These are phyloP conservation scores for Physocladia obscura DNA, from an alignment of 192 early-diverging fungal species.

Conservation along the genomic window DNA sequence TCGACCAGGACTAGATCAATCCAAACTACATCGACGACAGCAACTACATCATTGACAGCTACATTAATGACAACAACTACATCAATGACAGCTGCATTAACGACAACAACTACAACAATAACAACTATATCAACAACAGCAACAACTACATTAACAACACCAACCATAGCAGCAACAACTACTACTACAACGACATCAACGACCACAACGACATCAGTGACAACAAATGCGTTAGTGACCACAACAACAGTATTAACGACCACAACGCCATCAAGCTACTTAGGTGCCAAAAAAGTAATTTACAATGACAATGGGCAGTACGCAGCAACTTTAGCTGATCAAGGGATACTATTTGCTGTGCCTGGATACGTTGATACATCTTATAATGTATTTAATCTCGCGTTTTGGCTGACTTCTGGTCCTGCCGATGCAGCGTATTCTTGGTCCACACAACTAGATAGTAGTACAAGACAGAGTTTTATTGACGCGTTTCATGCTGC, in stretches of 20 bases:
- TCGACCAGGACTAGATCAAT: too few relatives aligned
- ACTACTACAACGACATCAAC: neutral
- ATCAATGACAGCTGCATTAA: neutral
- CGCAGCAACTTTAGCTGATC: slow-evolving; percentile 1
- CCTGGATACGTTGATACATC: slow-evolving; percentile 25
- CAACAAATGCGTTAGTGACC: neutral
- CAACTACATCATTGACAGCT: too few relatives aligned
- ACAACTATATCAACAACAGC: neutral
- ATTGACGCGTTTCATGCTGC: slow-evolving; percentile 30
- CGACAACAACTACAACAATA: neutral
- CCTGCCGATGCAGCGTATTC: slow-evolving; percentile 33
- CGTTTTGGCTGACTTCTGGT: slow-evolving; percentile 36
- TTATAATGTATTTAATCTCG: slow-evolving; percentile 43
- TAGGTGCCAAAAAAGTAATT: slow-evolving; percentile 30
- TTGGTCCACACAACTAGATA: slow-evolving; percentile 33
- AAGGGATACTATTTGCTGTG: slow-evolving; percentile 25
- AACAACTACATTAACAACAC: neutral
- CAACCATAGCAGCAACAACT: neutral
- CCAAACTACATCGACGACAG: too few relatives aligned
- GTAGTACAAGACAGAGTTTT: slow-evolving; percentile 24
- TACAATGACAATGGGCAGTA: slow-evolving; percentile 39
- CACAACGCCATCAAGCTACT: neutral
- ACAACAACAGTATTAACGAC: neutral
- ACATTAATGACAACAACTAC: too few relatives aligned
- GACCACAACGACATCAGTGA: neutral